These are phyloP conservation scores for Nephelium lappaceum DNA, from an alignment of 345 rosid species.

Conservation along the genomic window DNA sequence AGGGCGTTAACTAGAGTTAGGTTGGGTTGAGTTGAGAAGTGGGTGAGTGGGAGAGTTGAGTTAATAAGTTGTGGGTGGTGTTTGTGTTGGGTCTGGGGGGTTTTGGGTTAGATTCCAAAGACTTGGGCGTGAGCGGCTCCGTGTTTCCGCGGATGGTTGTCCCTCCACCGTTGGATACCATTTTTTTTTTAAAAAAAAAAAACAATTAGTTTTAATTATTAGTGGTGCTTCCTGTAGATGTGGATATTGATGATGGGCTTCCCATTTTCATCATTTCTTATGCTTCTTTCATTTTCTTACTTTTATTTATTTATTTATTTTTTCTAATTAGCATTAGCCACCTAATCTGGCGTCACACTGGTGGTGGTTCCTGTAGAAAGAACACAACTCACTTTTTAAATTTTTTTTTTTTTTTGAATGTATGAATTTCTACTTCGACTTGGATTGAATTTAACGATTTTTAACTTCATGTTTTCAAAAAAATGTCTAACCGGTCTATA, in stretches of 20 bases:
- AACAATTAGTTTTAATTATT: no score
- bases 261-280: slow-evolving; percentile 13
- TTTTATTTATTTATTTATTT: background rate
- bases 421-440: no score
- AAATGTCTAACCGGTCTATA: no score
- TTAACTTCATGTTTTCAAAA: no score
- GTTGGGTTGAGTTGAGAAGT: slow-evolving; percentile 33
- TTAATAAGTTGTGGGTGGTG: background rate
- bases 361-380: background rate
- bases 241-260: slow-evolving; percentile 28
- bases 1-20: slow-evolving; percentile 28
- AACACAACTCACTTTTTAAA: no score
- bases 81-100: slow-evolving; percentile 11
- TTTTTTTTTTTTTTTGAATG: no score
- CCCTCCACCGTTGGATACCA: slow-evolving; percentile 69
- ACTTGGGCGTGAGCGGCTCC: slow-evolving; percentile 87
- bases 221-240: background rate
- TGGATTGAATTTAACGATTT: no score
- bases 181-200: background rate
- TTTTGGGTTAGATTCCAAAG: slow-evolving; percentile 64
- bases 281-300: background rate
- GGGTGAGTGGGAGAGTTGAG: slow-evolving; percentile 1
- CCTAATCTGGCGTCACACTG: background rate
- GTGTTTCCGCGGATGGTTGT: slow-evolving; percentile 89
- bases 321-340: background rate